Conservation (phyloP, 225 moss, liverwort and hornwort genomes). For the Marchantia polymorpha region DNA sequence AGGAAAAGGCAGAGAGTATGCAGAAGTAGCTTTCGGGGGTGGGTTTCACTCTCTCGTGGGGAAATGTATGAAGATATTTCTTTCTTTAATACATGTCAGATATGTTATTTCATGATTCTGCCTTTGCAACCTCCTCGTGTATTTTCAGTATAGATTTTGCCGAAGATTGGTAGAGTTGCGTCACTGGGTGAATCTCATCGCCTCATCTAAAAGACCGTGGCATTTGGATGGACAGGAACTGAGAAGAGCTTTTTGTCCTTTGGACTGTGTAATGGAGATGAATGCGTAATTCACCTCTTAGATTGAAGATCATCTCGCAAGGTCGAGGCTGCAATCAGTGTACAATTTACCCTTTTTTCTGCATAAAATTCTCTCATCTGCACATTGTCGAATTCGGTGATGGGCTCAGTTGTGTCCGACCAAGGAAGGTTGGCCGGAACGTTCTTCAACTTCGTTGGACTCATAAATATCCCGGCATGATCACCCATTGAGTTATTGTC, state of each 20-base stretch:
- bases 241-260: not conserved
- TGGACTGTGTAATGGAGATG: not conserved
- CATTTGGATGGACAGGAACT: not conserved
- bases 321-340: not conserved
- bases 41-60: too few relatives aligned
- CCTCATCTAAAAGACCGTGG: not conserved
- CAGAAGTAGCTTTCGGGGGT: not conserved
- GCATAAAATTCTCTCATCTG: not conserved
- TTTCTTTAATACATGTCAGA: not conserved
- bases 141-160: not conserved
- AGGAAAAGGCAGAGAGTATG: not conserved
- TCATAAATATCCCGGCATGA: not conserved
- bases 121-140: not conserved
- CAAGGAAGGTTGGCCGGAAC: not conserved
- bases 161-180: not conserved
- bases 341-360: not conserved
- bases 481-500: not conserved
- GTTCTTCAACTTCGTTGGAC: not conserved
- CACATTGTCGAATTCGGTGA: not conserved
- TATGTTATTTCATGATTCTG: not conserved
- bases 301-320: not conserved
- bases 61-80: not conserved
- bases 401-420: not conserved
- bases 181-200: not conserved
- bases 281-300: not conserved